A percentile compares a stretch with the other conserved stretches of the same genome.
Evolutionary conservation across 2,329 filamentous ascomycete genomes (phyloP).

Genomic region (Colletotrichum simmondsii): DNA sequence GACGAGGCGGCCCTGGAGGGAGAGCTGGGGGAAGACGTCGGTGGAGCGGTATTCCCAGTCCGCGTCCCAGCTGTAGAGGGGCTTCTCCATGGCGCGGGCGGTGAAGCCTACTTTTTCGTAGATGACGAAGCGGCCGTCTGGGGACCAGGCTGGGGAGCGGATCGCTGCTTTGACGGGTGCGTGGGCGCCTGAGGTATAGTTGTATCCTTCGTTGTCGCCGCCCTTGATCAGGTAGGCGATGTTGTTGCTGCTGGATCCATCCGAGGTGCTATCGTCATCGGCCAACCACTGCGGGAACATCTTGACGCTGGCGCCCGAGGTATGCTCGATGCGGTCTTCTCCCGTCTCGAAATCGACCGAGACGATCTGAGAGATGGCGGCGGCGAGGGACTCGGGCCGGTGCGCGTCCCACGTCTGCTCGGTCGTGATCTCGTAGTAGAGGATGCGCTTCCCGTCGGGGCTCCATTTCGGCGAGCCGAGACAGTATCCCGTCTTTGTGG

Average conservation of each 20-base stretch:
- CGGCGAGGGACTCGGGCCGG: conserved; percentile 19
- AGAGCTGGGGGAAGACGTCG: conserved; percentile 26
- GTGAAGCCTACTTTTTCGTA: conserved; percentile 27
- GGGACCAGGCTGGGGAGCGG: conserved; percentile 25
- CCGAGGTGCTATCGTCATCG: neutral
- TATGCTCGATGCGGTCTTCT: conserved; percentile 15
- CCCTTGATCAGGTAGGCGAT: conserved; percentile 25
- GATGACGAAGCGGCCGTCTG: conserved; percentile 21
- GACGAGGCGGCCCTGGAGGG: conserved; percentile 19
- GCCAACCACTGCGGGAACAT: conserved; percentile 23
- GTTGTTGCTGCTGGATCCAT: neutral
- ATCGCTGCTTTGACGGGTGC: conserved; percentile 12
- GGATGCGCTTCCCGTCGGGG: conserved; percentile 11
- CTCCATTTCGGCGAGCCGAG: conserved; percentile 23
- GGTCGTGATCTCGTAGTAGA: conserved; percentile 21
- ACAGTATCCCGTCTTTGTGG: conserved; percentile 16
- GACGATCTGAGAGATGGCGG: conserved; percentile 19
- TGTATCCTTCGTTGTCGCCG: conserved; percentile 19
- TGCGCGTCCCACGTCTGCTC: conserved; percentile 26
- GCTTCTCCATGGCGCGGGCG: conserved; percentile 24
- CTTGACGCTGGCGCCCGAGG: conserved; percentile 13
- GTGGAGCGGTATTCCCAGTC: conserved; percentile 29
- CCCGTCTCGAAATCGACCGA: conserved; percentile 25
- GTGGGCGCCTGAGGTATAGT: conserved; percentile 10
- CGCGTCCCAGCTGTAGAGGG: conserved; percentile 22